These are phyloP conservation scores for Cercospora canescens DNA, from an alignment of 2,329 filamentous ascomycete genomes.

Conservation along the genomic window DNA sequence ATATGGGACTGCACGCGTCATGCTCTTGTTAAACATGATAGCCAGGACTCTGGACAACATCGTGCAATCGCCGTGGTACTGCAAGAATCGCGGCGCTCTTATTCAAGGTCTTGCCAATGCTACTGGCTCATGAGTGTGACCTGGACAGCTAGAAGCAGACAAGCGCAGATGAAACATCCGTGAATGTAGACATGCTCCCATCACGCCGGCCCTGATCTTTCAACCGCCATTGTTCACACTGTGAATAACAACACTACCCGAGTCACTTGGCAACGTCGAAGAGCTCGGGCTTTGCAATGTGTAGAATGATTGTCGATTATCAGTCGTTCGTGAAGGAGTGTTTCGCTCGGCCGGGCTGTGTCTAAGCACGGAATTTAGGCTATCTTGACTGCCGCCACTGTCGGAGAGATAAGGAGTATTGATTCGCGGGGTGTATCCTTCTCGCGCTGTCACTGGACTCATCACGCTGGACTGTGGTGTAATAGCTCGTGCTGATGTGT, in stretches of 20 bases:
- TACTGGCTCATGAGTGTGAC: background rate
- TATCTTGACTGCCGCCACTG: constrained; percentile 26
- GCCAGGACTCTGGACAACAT: background rate
- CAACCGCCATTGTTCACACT: constrained; percentile 10
- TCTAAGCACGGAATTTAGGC: constrained; percentile 30
- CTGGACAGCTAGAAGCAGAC: background rate
- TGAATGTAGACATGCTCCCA: background rate
- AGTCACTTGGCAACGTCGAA: constrained; percentile 28
- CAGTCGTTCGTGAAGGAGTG: background rate
- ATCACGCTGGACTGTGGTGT: constrained; percentile 25
- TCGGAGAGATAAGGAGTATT: constrained; percentile 27
- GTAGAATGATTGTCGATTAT: constrained; percentile 4
- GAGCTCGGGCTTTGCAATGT: constrained; percentile 21
- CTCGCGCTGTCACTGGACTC: constrained; percentile 33
- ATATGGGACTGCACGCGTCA: background rate
- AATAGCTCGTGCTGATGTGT: constrained; percentile 16
- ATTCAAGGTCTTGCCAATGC: background rate
- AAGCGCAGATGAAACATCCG: background rate
- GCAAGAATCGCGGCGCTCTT: background rate
- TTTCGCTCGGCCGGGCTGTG: constrained; percentile 11
- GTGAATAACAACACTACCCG: constrained; percentile 31
- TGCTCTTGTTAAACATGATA: background rate
- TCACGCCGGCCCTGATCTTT: too few relatives aligned
- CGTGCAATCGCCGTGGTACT: background rate
- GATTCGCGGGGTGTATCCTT: constrained; percentile 21